These are phyloP conservation scores for Aspergillus bombycis DNA, from an alignment of 2,329 filamentous ascomycete species.

Conservation along the genomic window DNA sequence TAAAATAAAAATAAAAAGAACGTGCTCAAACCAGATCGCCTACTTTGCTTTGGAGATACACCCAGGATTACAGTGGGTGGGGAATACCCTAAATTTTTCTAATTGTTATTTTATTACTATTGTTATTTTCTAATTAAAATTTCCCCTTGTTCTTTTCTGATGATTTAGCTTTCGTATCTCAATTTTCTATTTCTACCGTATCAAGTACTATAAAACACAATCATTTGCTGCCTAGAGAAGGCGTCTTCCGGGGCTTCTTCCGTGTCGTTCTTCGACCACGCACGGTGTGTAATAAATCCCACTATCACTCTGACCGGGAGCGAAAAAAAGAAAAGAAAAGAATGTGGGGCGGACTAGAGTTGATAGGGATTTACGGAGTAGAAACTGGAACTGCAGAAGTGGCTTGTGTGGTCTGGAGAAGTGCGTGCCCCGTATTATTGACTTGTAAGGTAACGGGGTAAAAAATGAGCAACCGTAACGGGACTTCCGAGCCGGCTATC, in stretches of 20 bases:
- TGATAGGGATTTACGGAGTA: conserved; percentile 24
- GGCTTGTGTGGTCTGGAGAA: conserved; percentile 26
- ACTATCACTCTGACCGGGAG: conserved; percentile 15
- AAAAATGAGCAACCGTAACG: conserved; percentile 14
- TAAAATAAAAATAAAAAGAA: conserved; percentile 28
- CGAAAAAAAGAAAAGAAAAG: conserved; percentile 13
- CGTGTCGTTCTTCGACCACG: conserved; percentile 19
- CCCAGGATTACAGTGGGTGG: conserved; percentile 22
- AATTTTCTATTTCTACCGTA: neutral
- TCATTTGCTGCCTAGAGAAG: conserved; percentile 12
- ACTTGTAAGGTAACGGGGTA: conserved; percentile 11
- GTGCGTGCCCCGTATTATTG: conserved; percentile 27
- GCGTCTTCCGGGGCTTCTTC: conserved; percentile 15
- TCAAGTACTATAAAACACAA: neutral
- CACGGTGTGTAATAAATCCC: conserved; percentile 16
- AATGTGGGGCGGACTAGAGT: conserved; percentile 23
- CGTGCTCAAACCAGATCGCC: conserved; percentile 29
- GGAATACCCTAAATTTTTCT: conserved; percentile 13
- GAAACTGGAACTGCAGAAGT: conserved; percentile 26
- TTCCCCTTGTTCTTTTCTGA: neutral
- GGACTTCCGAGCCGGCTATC: conserved; percentile 26
- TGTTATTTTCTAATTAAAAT: neutral
- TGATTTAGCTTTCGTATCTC: neutral
- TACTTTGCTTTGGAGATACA: conserved; percentile 26
- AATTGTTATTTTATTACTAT: conserved; percentile 10